Base-by-base conservation (phyloP, 805 yeast genomes). In the Barnettozyma sp. region DNA sequence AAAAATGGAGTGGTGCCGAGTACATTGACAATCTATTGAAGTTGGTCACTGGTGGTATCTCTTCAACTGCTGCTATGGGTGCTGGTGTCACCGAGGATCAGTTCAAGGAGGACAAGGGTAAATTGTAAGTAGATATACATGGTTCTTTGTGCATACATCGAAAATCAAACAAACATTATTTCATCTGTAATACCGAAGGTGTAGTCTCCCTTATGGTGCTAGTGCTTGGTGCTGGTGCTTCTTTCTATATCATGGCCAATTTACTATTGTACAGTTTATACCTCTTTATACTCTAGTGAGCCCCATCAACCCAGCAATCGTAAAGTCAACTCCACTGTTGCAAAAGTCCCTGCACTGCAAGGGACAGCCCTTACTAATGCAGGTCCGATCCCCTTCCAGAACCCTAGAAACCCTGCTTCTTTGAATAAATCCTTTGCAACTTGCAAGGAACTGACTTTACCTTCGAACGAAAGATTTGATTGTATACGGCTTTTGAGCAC, bases 11-110 rank as follows among this genome's bases (percentile, higher is more conserved):
- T 4, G 81, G 81, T 6, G 76, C 76, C n/a, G 68, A 69, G 46
- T 71, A 71, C 68, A 82, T 90, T 56, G 97, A 90, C 63, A 80
- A 85, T 41, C 69, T 90, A 55, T 77, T 90, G 61, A 87, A 81
- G 63, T 70, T 86, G 63, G 92, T 87, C 18, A 80, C 92, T 38
- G 97, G 97, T 53, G 97, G 97, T 66, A 82, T 88, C 40, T 72
- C 88, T 34, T 81, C 94, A 14, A 90, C 97, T 33, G 95, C 97
- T 48, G 97, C 97, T 33, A 90, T 90, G 97, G 97, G 97, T 56
- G 81, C 81, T 43, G 97, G 97, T 69, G 97, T 90, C 48, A 90
- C 97, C 37, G 97, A 90, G 68, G 94, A 83, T 49, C 97, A 90
- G 66, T 90, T 90, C 69, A 83, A 82, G 46, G 58, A 50, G 40